Percentiles rank a stretch among this genome's conserved stretches.
Conservation (phyloP, 1,284 basidiomycete genomes). For the Malassezia pachydermatis region DNA sequence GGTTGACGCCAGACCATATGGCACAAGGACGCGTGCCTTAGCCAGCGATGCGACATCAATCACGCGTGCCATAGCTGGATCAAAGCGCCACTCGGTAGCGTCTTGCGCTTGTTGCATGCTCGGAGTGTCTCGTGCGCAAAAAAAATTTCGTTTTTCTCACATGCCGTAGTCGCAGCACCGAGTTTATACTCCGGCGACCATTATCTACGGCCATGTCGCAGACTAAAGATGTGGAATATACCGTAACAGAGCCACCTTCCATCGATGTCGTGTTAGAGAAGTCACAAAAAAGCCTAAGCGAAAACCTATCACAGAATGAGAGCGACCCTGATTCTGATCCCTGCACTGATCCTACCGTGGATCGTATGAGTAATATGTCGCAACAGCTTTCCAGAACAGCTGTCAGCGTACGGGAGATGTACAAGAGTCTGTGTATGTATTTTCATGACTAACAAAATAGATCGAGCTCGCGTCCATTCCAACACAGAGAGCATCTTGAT, state of each 20-base stretch:
- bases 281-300: background rate
- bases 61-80: constrained; percentile 3
- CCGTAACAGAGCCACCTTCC: constrained; percentile 7
- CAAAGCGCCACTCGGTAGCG: too few relatives aligned
- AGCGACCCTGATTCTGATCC: too few relatives aligned
- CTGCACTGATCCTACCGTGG: too few relatives aligned
- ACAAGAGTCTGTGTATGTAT: constrained; percentile 82
- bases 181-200: too few relatives aligned
- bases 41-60: constrained; percentile 5
- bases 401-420: constrained; percentile 93
- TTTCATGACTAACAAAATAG: constrained; percentile 50
- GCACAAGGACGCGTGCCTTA: constrained; percentile 15
- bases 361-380: constrained; percentile 62
- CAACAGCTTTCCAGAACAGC: constrained; percentile 91
- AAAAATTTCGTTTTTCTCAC: too few relatives aligned
- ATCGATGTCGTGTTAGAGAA: background rate
- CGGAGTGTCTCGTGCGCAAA: too few relatives aligned
- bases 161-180: too few relatives aligned
- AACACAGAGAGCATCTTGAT: constrained; percentile 88
- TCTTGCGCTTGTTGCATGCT: too few relatives aligned
- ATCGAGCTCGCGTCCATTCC: constrained; percentile 78
- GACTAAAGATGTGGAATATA: constrained; percentile 6
- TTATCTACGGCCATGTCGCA: too few relatives aligned
- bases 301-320: background rate
- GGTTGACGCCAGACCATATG: constrained; percentile 31